Conservation (phyloP, 2,329 filamentous ascomycete species). For the Beauveria caledonica region DNA sequence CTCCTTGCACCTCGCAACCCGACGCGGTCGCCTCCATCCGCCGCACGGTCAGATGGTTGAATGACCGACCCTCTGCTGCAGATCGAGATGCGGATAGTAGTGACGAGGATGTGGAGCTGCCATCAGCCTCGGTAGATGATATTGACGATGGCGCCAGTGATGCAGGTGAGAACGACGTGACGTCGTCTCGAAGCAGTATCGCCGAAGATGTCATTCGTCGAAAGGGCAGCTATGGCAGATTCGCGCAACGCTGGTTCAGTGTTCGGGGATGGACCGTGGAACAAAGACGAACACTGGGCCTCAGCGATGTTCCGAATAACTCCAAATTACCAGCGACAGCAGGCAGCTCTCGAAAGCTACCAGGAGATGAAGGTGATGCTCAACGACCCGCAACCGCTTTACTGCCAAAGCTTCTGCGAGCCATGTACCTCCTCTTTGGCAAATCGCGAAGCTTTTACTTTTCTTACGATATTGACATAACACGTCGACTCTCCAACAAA, state of each 20-base stretch:
- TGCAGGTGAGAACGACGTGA: constrained; percentile 25
- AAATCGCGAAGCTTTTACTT: constrained; percentile 84
- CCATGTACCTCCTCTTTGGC: constrained; percentile 76
- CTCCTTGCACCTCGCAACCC: constrained; percentile 67
- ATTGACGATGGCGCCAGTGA: constrained; percentile 33
- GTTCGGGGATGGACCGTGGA: constrained; percentile 71
- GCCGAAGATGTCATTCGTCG: constrained; percentile 82
- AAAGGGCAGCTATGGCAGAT: constrained; percentile 77
- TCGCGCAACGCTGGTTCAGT: constrained; percentile 88
- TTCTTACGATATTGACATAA: constrained; percentile 90
- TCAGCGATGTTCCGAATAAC: constrained; percentile 39
- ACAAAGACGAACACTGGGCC: constrained; percentile 59
- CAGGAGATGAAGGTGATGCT: constrained; percentile 33
- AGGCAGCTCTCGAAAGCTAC: constrained; percentile 19
- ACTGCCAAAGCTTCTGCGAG: constrained; percentile 76
- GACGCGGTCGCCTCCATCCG: constrained; percentile 68
- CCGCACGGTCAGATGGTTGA: constrained; percentile 43
- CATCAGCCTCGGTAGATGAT: constrained; percentile 30
- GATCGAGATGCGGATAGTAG: constrained; percentile 38
- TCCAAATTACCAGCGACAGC: constrained; percentile 14
- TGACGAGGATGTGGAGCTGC: constrained; percentile 35
- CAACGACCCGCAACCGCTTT: constrained; percentile 36
- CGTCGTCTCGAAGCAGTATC: constrained; percentile 51
- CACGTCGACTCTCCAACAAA: constrained; percentile 47
- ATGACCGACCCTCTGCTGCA: constrained; percentile 28